A percentile compares a stretch with the other conserved stretches of the same genome.
phyloP scores from a whole-genome alignment of 257 asterid genomes.

The Linaria vulgaris region DNA sequence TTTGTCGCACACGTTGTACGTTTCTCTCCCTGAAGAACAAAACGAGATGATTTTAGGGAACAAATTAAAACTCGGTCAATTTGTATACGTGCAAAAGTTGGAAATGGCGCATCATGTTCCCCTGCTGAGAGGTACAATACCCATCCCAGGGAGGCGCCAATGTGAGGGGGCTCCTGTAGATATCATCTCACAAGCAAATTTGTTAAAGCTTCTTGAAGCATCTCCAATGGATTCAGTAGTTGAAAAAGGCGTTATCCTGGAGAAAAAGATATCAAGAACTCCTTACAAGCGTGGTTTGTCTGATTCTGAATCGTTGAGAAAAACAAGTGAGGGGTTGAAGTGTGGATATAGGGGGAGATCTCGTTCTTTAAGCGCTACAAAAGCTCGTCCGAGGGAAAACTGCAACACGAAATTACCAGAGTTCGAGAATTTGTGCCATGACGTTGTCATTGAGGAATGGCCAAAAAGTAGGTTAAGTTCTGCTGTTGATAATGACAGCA shows the following conservation, averaged over 20 bases:
- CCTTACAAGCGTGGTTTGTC: slow-evolving; percentile 35
- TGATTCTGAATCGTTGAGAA: slow-evolving; percentile 29
- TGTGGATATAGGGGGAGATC: slow-evolving; percentile 20
- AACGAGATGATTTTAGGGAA: slow-evolving; percentile 64
- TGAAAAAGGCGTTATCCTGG: slow-evolving; percentile 65
- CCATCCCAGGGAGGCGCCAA: slow-evolving; percentile 57
- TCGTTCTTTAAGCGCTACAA: slow-evolving; percentile 45
- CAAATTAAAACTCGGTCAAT: slow-evolving; percentile 64
- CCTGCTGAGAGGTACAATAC: slow-evolving; percentile 48
- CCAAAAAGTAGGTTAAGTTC: slow-evolving; percentile 27
- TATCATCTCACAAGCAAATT: slow-evolving; percentile 32
- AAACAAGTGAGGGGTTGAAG: slow-evolving; percentile 21
- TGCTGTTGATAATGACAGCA: slow-evolving; percentile 45
- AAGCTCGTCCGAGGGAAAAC: slow-evolving; percentile 26
- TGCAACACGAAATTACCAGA: slow-evolving; percentile 10
- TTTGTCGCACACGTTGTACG: slow-evolving; percentile 59
- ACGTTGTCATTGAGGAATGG: slow-evolving; percentile 14
- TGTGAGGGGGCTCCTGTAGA: slow-evolving; percentile 67
- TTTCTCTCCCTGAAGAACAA: slow-evolving; percentile 54
- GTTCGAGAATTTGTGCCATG: slow-evolving; percentile 17
- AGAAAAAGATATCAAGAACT: slow-evolving; percentile 37
- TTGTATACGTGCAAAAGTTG: slow-evolving; percentile 44
- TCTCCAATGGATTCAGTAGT: slow-evolving; percentile 40
- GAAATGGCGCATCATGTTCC: slow-evolving; percentile 64
- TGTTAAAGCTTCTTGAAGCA: slow-evolving; percentile 31